These are phyloP conservation scores for Ophiostoma novo-ulmi DNA, from an alignment of 2,329 filamentous ascomycete species.

Conservation along the genomic window DNA sequence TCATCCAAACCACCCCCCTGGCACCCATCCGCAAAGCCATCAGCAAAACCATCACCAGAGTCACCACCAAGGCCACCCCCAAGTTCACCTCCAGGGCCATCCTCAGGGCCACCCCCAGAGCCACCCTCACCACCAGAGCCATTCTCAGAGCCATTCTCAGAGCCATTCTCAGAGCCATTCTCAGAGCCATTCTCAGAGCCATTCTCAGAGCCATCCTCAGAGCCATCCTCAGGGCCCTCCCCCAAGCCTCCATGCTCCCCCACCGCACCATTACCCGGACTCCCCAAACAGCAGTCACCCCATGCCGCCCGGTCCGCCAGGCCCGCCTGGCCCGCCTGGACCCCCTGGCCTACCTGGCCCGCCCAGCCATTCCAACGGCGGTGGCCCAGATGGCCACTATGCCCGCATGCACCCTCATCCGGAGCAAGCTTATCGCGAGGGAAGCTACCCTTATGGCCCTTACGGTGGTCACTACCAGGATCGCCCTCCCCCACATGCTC, in stretches of 20 bases:
- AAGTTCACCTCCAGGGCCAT: background rate
- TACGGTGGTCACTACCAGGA: slow-evolving; percentile 28
- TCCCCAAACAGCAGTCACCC: slow-evolving; percentile 31
- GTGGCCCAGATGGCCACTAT: slow-evolving; percentile 25
- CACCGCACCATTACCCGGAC: slow-evolving; percentile 34
- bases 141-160: slow-evolving; percentile 33
- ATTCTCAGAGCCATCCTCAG: slow-evolving; percentile 33
- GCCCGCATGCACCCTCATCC: slow-evolving; percentile 27
- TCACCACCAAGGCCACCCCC: background rate
- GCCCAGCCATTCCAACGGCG: slow-evolving; percentile 36
- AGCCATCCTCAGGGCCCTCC: slow-evolving; percentile 19
- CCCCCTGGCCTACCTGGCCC: slow-evolving; percentile 43
- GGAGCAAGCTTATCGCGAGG: slow-evolving; percentile 24
- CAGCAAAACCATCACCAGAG: background rate
- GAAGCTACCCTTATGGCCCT: slow-evolving; percentile 26
- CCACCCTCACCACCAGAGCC: background rate
- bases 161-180: slow-evolving; percentile 17
- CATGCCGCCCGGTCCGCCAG: background rate
- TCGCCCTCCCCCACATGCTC: slow-evolving; percentile 20
- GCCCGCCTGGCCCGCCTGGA: slow-evolving; percentile 40
- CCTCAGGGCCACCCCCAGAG: background rate
- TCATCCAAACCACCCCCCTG: slow-evolving; percentile 12
- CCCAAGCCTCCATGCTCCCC: slow-evolving; percentile 21
- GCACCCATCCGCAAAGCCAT: slow-evolving; percentile 16
- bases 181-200: background rate